These are phyloP conservation scores for Tuber melanosporum DNA, from an alignment of 495 filamentous ascomycete genomes.

Conservation along the genomic window DNA sequence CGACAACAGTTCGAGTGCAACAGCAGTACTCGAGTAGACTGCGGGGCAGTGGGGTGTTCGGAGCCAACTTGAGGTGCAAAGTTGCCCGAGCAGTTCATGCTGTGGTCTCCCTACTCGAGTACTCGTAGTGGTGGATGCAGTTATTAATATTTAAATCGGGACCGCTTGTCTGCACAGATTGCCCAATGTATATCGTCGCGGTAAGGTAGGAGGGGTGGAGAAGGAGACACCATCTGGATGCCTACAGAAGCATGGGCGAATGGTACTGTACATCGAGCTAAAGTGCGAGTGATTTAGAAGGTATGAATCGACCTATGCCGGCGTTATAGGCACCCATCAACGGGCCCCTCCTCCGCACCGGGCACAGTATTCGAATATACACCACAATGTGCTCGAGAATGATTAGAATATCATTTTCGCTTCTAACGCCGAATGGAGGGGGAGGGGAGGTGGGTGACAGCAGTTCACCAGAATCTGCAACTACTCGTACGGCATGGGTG, in stretches of 20 bases:
- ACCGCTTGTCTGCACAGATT: neutral
- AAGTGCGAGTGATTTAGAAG: neutral
- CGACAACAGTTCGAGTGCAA: neutral
- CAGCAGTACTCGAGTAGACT: neutral
- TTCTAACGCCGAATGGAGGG: neutral
- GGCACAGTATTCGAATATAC: neutral
- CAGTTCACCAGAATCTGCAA: neutral
- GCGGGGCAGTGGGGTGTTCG: neutral
- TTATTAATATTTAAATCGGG: neutral
- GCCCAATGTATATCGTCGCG: neutral
- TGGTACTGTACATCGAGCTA: neutral
- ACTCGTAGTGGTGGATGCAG: neutral
- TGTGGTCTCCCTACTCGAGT: neutral
- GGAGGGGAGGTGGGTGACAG: neutral
- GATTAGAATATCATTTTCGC: neutral
- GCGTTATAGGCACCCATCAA: neutral
- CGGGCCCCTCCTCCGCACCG: neutral
- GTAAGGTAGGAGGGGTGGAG: neutral
- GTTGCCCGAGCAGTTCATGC: neutral
- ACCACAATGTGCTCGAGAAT: neutral
- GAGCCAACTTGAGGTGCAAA: neutral
- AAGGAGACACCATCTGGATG: neutral
- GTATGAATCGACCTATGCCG: neutral
- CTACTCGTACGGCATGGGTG: neutral
- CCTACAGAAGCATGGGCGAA: neutral